Conservation (phyloP, 176 grass and related monocot species). For the Bothriochloa decipiens region DNA sequence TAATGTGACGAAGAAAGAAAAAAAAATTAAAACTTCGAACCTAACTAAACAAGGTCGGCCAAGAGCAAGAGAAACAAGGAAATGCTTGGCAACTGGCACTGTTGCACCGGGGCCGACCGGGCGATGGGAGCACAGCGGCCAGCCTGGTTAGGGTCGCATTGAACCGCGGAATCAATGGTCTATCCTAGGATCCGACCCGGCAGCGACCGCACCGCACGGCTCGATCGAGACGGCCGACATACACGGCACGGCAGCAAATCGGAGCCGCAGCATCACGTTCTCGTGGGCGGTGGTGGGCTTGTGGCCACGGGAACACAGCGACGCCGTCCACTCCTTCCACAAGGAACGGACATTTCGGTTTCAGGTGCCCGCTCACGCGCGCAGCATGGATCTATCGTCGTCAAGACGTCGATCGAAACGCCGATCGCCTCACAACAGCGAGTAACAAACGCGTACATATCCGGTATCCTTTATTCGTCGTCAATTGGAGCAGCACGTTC, state of each 20-base stretch:
- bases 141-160: neutral
- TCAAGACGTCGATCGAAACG: neutral
- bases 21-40: too few relatives aligned
- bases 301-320: too few relatives aligned
- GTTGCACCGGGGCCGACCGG: neutral
- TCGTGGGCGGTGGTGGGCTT: neutral
- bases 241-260: neutral
- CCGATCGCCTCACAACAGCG: neutral
- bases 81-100: neutral
- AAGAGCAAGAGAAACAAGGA: neutral
- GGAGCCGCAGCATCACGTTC: constrained; percentile 22
- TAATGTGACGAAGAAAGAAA: too few relatives aligned
- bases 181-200: neutral
- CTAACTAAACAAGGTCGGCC: too few relatives aligned
- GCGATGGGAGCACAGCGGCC: neutral
- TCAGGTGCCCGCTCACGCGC: neutral
- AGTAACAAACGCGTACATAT: neutral
- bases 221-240: constrained; percentile 28
- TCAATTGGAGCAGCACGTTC: neutral
- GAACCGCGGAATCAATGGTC: constrained; percentile 10
- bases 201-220: neutral
- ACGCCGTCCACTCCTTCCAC: too few relatives aligned
- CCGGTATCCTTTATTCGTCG: too few relatives aligned
- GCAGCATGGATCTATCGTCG: neutral
- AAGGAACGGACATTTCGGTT: neutral